Percentiles rank a stretch among this genome's conserved stretches.
These are phyloP conservation scores for Suillus ampliporus DNA, from an alignment of 768 basidiomycete genomes.

Conservation along the genomic window DNA sequence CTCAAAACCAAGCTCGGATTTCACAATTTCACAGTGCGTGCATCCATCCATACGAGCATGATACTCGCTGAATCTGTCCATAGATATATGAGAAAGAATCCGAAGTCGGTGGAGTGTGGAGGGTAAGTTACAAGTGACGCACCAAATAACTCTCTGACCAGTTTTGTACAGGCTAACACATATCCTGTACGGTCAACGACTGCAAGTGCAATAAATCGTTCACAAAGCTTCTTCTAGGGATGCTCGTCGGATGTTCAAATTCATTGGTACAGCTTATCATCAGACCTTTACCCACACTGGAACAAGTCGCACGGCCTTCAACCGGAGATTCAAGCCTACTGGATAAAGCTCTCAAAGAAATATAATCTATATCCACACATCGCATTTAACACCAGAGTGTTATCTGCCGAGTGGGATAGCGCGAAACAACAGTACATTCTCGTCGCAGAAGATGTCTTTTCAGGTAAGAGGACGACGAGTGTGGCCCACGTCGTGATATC, in stretches of 20 bases:
- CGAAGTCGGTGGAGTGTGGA: constrained; percentile 57
- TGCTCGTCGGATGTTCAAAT: constrained; percentile 49
- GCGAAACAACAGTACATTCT: constrained; percentile 43
- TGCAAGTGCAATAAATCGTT: not conserved
- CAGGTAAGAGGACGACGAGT: constrained; percentile 34
- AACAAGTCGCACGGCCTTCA: constrained; percentile 45
- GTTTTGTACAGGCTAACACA: constrained; percentile 29
- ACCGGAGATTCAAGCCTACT: constrained; percentile 48
- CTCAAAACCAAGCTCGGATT: constrained; percentile 44
- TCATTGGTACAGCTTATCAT: constrained; percentile 51
- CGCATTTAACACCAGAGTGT: constrained; percentile 48
- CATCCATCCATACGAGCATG: not conserved
- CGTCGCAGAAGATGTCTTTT: constrained; percentile 34
- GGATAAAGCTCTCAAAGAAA: constrained; percentile 46
- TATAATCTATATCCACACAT: constrained; percentile 48
- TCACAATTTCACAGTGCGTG: constrained; percentile 46
- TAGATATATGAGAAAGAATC: constrained; percentile 54
- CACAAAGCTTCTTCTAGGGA: constrained; percentile 34
- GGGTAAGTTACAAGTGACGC: constrained; percentile 40
- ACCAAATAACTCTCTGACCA: not conserved
- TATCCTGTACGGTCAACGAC: constrained; percentile 22
- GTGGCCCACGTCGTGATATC: constrained; percentile 56
- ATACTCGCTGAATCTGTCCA: not conserved
- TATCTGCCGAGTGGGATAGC: constrained; percentile 51
- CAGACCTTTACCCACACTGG: constrained; percentile 54